Percentiles rank a stretch among this genome's conserved stretches.
phyloP scores from a whole-genome alignment of 169 alveolate genomes.

The Toxoplasma gondii region DNA sequence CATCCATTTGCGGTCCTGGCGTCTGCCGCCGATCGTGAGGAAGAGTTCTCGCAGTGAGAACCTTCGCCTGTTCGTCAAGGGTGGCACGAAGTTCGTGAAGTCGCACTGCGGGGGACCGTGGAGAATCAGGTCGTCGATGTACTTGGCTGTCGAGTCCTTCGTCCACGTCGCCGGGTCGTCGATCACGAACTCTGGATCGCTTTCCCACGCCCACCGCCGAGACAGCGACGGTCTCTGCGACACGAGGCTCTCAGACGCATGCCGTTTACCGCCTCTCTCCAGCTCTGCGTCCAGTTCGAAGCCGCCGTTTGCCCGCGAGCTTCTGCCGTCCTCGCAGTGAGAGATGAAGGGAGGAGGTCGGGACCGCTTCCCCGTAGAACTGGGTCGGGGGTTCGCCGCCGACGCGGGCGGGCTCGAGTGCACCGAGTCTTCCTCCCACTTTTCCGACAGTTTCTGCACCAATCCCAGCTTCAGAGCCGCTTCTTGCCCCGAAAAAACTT shows the following conservation, averaged over 20 bases:
- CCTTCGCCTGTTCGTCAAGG: not conserved
- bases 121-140: not conserved
- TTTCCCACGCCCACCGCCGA: not conserved
- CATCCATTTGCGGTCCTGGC: not conserved
- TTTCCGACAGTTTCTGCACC: not conserved
- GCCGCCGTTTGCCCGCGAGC: not conserved
- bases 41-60: not conserved
- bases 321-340: not conserved
- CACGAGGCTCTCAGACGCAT: no score
- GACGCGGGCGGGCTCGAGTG: not conserved
- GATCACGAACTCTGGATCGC: not conserved
- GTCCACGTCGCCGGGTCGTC: not conserved
- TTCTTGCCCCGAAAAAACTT: no score
- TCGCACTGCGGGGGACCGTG: constrained; percentile 4
- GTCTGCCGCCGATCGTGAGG: not conserved
- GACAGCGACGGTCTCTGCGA: no score
- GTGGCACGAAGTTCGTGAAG: not conserved
- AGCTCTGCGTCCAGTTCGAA: not conserved
- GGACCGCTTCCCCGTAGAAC: not conserved
- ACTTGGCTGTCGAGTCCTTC: not conserved
- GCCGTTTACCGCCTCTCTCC: not conserved
- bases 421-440: not conserved
- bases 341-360: not conserved
- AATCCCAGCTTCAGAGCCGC: no score
- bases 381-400: not conserved